phyloP scores from a whole-genome alignment of 179 eudicot species.

The Beta lomatogona region DNA sequence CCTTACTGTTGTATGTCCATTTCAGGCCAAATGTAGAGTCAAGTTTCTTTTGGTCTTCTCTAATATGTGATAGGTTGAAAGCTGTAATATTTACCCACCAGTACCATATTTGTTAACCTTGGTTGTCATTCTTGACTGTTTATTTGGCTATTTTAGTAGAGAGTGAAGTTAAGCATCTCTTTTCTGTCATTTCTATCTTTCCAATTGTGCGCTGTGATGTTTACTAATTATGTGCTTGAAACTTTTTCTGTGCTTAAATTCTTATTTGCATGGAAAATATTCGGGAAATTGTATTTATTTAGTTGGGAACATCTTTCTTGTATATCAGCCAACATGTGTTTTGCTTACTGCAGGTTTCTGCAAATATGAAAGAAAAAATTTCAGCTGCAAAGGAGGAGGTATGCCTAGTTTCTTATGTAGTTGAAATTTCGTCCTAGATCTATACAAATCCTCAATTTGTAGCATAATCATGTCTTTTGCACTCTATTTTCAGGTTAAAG shows the following conservation, averaged over 20 bases:
- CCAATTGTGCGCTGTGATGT: neutral
- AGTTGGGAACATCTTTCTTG: neutral
- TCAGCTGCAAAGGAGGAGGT: slow-evolving; percentile 92
- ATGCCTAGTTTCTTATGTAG: slow-evolving; percentile 1
- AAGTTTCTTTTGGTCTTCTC: neutral
- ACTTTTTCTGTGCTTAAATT: neutral
- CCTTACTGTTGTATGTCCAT: neutral
- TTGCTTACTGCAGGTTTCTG: slow-evolving; percentile 60
- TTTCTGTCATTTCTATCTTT: neutral
- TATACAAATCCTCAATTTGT: slow-evolving; percentile 7
- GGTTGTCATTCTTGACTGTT: neutral
- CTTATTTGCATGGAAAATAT: neutral
- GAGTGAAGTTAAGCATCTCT: neutral
- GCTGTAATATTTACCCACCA: neutral
- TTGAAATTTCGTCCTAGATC: neutral
- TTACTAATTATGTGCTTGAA: neutral
- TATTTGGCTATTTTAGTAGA: neutral
- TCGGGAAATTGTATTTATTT: neutral
- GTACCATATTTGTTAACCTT: neutral
- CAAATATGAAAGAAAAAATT: slow-evolving; percentile 78
- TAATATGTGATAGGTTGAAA: neutral
- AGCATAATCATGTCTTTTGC: slow-evolving; percentile 5
- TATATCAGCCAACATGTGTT: neutral
- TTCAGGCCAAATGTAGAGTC: neutral
- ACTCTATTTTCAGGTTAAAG: slow-evolving; percentile 57